Evolutionary conservation across 2,329 filamentous ascomycete species (phyloP).

Genomic region (Scorias spongiosa): DNA sequence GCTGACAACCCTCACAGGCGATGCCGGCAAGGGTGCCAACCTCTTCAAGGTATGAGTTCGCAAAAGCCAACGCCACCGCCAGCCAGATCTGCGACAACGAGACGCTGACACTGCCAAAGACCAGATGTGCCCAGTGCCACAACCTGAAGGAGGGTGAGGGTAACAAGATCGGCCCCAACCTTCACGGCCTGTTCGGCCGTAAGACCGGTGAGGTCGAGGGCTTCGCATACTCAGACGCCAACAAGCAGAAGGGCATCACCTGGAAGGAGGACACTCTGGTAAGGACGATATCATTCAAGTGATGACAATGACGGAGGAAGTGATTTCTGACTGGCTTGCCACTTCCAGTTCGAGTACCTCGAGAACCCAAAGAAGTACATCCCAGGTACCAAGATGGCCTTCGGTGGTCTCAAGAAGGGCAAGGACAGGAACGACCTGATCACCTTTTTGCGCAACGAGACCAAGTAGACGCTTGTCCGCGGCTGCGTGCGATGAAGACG

Average conservation of each 20-base stretch:
- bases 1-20: slow-evolving; percentile 42
- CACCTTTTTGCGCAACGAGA: slow-evolving; percentile 61
- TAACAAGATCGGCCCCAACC: slow-evolving; percentile 97
- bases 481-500: slow-evolving; percentile 9
- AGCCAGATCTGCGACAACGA: slow-evolving; percentile 2
- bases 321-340: too few species aligned
- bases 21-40: slow-evolving; percentile 89
- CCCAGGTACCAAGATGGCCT: slow-evolving; percentile 99
- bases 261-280: slow-evolving; percentile 82
- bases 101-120: slow-evolving; percentile 30
- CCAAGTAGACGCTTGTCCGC: slow-evolving; percentile 40
- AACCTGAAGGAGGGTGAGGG: slow-evolving; percentile 76
- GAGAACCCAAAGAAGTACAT: slow-evolving; percentile 99
- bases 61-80: slow-evolving; percentile 13
- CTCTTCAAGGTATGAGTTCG: slow-evolving; percentile 58
- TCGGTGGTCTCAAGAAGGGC: slow-evolving; percentile 98
- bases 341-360: slow-evolving; percentile 74
- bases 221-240: slow-evolving; percentile 97
- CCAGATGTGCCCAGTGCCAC: slow-evolving; percentile 96
- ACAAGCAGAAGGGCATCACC: slow-evolving; percentile 87
- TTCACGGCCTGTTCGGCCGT: slow-evolving; percentile 95
- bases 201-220: slow-evolving; percentile 83
- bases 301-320: not conserved
- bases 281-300: slow-evolving; percentile 14
- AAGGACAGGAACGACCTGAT: slow-evolving; percentile 99